Conservation (phyloP, 257 asterid genomes). For the Primulina huaijiensis region DNA sequence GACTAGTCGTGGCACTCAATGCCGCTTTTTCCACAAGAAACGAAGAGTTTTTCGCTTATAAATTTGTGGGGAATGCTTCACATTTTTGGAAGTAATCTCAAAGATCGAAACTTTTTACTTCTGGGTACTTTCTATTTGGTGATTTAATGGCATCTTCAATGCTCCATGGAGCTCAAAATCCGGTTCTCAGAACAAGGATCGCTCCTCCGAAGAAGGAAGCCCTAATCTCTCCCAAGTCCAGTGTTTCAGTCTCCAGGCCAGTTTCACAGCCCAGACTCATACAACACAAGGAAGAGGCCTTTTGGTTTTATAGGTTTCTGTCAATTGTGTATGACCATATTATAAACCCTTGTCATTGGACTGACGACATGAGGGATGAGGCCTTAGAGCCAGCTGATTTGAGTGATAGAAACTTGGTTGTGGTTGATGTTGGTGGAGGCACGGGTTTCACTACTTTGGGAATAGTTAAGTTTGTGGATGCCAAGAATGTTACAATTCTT, state of each 20-base stretch:
- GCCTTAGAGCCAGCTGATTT: constrained; percentile 94
- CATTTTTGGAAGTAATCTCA: too few species aligned
- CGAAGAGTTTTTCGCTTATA: too few species aligned
- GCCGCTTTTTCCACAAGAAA: too few species aligned
- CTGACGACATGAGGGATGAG: constrained; percentile 95
- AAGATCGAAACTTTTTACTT: not conserved
- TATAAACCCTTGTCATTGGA: constrained; percentile 97
- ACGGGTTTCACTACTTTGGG: constrained; percentile 95
- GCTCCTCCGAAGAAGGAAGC: too few species aligned
- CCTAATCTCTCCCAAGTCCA: too few species aligned
- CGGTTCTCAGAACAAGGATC: too few species aligned
- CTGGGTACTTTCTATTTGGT: constrained; percentile 9
- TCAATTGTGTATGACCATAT: constrained; percentile 91
- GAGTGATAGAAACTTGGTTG: constrained; percentile 43
- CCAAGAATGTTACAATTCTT: constrained; percentile 90
- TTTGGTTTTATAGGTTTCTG: constrained; percentile 84
- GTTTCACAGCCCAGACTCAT: constrained; percentile 86
- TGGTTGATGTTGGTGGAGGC: constrained; percentile 96
- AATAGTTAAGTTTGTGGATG: constrained; percentile 77
- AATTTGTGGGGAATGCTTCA: too few species aligned
- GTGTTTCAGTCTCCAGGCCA: constrained; percentile 55
- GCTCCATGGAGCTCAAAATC: constrained; percentile 31
- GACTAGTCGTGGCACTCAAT: too few species aligned
- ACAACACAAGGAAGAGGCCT: constrained; percentile 93
- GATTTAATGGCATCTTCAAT: constrained; percentile 59